A percentile compares a stretch with the other conserved stretches of the same genome.
Conservation (phyloP, 1,284 basidiomycete species). For the Xerocomus nothofagi region DNA sequence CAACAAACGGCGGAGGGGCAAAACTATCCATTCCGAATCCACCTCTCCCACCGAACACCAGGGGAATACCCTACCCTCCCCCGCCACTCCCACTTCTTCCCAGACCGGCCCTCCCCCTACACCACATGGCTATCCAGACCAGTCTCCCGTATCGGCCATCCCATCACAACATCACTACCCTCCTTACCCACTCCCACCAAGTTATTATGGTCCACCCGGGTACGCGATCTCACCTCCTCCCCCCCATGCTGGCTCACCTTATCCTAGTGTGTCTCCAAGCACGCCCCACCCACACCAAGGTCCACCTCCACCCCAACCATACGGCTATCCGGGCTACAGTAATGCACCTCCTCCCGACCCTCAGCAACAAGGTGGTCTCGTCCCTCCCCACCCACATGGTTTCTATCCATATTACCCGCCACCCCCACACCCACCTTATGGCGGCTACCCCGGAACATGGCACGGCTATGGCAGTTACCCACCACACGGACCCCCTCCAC, state of each 20-base stretch:
- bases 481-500: constrained; percentile 22
- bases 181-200: constrained; percentile 26
- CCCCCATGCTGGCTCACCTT: constrained; percentile 11
- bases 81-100: constrained; percentile 32
- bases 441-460: constrained; percentile 30
- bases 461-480: constrained; percentile 30
- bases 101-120: constrained; percentile 26
- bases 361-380: constrained; percentile 27
- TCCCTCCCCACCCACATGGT: constrained; percentile 19
- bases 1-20: constrained; percentile 39
- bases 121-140: constrained; percentile 28
- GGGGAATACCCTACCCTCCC: constrained; percentile 27
- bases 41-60: constrained; percentile 33
- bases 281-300: constrained; percentile 26
- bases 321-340: constrained; percentile 30
- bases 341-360: constrained; percentile 21
- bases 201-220: constrained; percentile 30
- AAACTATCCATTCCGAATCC: constrained; percentile 28
- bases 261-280: constrained; percentile 21
- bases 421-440: constrained; percentile 27
- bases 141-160: constrained; percentile 21
- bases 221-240: constrained; percentile 8
- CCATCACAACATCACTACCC: constrained; percentile 30
- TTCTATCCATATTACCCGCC: constrained; percentile 33
- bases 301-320: constrained; percentile 23